Conservation (phyloP, 2,329 filamentous ascomycete species). For the Aspergillus niger region DNA sequence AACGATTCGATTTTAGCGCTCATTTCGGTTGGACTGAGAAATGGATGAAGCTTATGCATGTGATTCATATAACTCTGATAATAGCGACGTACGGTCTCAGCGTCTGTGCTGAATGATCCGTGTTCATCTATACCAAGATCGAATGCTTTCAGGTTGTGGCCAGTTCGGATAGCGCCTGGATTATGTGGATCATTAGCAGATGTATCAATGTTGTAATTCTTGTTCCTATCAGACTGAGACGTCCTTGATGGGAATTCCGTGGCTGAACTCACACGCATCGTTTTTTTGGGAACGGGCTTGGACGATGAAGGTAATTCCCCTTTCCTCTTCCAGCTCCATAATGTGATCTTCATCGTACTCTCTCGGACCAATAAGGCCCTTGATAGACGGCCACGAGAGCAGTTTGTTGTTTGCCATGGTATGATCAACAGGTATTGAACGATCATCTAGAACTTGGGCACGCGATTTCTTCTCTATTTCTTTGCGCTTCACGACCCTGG, state of each 20-base stretch:
- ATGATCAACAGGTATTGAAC: slow-evolving; percentile 79
- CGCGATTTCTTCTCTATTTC: slow-evolving; percentile 17
- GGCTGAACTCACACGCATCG: slow-evolving; percentile 55
- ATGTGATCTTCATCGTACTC: slow-evolving; percentile 70
- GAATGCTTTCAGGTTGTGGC: slow-evolving; percentile 32
- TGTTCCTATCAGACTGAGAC: slow-evolving; percentile 27
- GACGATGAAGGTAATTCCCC: slow-evolving; percentile 68
- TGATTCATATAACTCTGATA: slow-evolving; percentile 59
- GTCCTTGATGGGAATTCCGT: slow-evolving; percentile 27
- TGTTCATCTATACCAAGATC: slow-evolving; percentile 53
- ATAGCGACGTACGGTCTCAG: slow-evolving; percentile 52
- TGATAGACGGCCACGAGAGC: slow-evolving; percentile 71
- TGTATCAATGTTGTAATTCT: slow-evolving; percentile 37
- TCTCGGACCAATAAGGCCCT: slow-evolving; percentile 59
- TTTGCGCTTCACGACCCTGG: neutral
- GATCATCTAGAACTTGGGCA: slow-evolving; percentile 50
- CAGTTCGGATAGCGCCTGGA: slow-evolving; percentile 35
- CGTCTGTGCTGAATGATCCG: slow-evolving; percentile 57
- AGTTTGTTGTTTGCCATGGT: slow-evolving; percentile 87
- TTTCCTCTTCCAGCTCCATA: slow-evolving; percentile 70
- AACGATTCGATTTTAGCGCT: slow-evolving; percentile 55
- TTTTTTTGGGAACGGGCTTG: slow-evolving; percentile 78
- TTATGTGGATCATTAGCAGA: slow-evolving; percentile 56
- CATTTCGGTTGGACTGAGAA: slow-evolving; percentile 59
- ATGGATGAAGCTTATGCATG: slow-evolving; percentile 66